A percentile compares a stretch with the other conserved stretches of the same genome.
Conservation (phyloP, 78 protist genomes). For the Cavenderia fasciculata region DNA sequence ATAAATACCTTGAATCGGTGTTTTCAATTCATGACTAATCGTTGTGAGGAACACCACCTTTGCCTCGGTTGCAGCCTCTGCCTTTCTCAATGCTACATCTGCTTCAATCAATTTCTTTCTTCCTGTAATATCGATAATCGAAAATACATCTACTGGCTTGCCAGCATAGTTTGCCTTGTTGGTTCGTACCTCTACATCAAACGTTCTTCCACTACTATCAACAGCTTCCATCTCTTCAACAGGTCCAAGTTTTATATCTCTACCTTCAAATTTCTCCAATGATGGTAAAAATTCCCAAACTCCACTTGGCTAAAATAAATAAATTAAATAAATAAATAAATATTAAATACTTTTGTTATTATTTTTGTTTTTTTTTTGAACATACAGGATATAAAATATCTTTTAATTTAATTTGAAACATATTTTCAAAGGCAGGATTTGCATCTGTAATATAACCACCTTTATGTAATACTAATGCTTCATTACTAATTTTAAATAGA, state of each 20-base stretch:
- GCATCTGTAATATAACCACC: slow-evolving; percentile 53
- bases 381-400: slow-evolving; percentile 9
- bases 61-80: slow-evolving; percentile 71
- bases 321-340: neutral
- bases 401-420: slow-evolving; percentile 37
- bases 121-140: slow-evolving; percentile 49
- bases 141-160: slow-evolving; percentile 42
- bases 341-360: neutral
- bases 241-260: too few relatives aligned
- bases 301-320: slow-evolving; percentile 19
- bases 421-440: slow-evolving; percentile 60
- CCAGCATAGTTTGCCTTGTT: slow-evolving; percentile 73
- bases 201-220: slow-evolving; percentile 58
- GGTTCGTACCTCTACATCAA: slow-evolving; percentile 60
- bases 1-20: slow-evolving; percentile 62
- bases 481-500: slow-evolving; percentile 53
- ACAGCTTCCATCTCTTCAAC: slow-evolving; percentile 39
- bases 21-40: slow-evolving; percentile 56
- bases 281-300: slow-evolving; percentile 75
- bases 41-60: slow-evolving; percentile 61
- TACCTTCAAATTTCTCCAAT: slow-evolving; percentile 30
- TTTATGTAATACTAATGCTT: slow-evolving; percentile 43
- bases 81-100: slow-evolving; percentile 44
- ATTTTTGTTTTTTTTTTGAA: neutral
- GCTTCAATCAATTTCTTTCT: slow-evolving; percentile 52